Percentiles rank a stretch among this genome's conserved stretches.
phyloP scores from a whole-genome alignment of 2,329 filamentous ascomycete species.

The Fusarium tuaranense region DNA sequence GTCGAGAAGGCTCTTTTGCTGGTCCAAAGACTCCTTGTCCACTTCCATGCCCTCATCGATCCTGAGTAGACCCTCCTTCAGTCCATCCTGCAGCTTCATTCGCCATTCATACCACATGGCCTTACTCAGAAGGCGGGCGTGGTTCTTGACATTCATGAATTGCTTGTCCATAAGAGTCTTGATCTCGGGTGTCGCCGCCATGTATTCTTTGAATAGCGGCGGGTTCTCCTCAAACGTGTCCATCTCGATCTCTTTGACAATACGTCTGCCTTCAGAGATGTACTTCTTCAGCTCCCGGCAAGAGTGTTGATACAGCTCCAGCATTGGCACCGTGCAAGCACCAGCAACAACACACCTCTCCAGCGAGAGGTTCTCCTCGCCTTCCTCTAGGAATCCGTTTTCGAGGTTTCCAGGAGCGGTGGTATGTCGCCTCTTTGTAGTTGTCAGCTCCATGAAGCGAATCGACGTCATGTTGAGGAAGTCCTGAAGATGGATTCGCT shows the following conservation, averaged over 20 bases:
- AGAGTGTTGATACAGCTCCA: slow-evolving; percentile 94
- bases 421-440: slow-evolving; percentile 91
- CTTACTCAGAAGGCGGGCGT: slow-evolving; percentile 90
- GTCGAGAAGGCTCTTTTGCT: slow-evolving; percentile 77
- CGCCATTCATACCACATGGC: slow-evolving; percentile 99
- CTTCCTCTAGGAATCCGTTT: slow-evolving; percentile 55
- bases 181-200: slow-evolving; percentile 84
- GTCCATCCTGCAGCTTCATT: slow-evolving; percentile 83
- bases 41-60: slow-evolving; percentile 81
- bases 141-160: slow-evolving; percentile 96
- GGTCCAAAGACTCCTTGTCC: slow-evolving; percentile 75
- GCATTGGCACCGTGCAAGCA: slow-evolving; percentile 90
- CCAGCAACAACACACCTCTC: slow-evolving; percentile 88
- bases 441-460: slow-evolving; percentile 98
- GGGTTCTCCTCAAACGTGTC: slow-evolving; percentile 93
- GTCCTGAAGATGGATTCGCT: slow-evolving; percentile 85
- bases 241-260: slow-evolving; percentile 90
- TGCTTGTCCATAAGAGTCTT: slow-evolving; percentile 93
- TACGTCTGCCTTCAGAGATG: slow-evolving; percentile 90
- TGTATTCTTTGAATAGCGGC: slow-evolving; percentile 90
- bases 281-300: slow-evolving; percentile 97
- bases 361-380: slow-evolving; percentile 68
- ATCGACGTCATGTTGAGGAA: slow-evolving; percentile 97
- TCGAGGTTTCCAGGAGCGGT: slow-evolving; percentile 68
- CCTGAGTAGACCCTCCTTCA: slow-evolving; percentile 82